phyloP scores from a whole-genome alignment of 768 basidiomycete species.

The Mycena venus region DNA sequence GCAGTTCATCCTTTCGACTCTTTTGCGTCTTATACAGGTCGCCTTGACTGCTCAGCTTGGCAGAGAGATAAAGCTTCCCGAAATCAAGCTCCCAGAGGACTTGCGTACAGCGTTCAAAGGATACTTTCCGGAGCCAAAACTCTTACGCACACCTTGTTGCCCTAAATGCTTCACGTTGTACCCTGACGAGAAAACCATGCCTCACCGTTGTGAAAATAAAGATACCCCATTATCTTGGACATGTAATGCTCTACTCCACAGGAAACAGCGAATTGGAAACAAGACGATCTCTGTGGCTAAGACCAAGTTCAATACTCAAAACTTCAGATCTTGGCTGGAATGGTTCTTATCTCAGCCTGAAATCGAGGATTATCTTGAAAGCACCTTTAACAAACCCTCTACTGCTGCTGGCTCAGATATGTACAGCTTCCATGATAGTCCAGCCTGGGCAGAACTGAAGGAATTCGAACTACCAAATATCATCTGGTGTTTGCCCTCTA shows the following conservation, averaged over 20 bases:
- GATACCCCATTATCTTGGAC: neutral
- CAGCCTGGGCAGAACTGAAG: conserved; percentile 16
- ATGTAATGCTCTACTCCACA: neutral
- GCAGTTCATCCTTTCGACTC: conserved; percentile 5
- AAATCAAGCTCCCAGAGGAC: neutral
- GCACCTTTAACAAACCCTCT: neutral
- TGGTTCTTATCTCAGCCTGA: conserved; percentile 7
- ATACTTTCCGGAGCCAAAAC: neutral
- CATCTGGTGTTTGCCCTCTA: conserved; percentile 45
- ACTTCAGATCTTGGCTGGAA: conserved; percentile 20
- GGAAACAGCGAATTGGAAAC: neutral
- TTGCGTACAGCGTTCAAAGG: neutral
- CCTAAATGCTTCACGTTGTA: conserved; percentile 9
- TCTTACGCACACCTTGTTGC: conserved; percentile 13
- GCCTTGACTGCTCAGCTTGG: neutral
- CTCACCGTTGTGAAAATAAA: neutral
- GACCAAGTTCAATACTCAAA: neutral
- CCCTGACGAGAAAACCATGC: neutral
- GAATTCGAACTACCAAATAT: conserved; percentile 13
- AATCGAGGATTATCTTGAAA: neutral
- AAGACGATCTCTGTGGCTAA: neutral
- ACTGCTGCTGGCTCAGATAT: neutral
- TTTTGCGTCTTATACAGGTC: neutral
- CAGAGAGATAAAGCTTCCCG: conserved; percentile 1
- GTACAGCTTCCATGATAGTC: conserved; percentile 26